Evolutionary conservation across 2,329 filamentous ascomycete genomes (phyloP), one percentile per base, ranked within the genome.

Genomic region (Fusarium tanahbumbuense): DNA sequence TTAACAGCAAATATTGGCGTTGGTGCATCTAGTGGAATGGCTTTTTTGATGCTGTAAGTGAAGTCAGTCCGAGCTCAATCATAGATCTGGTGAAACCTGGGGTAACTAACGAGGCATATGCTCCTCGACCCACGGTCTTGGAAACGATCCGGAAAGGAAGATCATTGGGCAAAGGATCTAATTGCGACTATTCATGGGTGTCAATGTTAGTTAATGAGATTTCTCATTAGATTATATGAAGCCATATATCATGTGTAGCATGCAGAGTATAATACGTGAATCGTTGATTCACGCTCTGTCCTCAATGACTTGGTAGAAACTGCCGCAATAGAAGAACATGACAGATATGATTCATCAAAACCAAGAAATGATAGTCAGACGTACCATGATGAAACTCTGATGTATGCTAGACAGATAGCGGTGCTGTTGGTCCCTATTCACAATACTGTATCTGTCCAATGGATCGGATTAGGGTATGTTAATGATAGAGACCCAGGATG

Each of bases 101-200:
- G 52, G 41, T 47, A 49, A 81, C 82, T 81, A 83, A 98, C 95
- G 94, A 98, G 79, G 96, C 96, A 86, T 99, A 99, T 74, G 96
- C 96, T 75, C 96, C 96, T 78, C 93, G 92, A 59, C 96, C 96
- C 75, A 99, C 97, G 16, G 96, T 99, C 80, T 96, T 96, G 65
- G 96, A 98, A 76, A 99, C 88, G 77, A 99, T 91, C 71, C 95
- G 90, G 81, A 99, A 99, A 55, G 96, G 96, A 52, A 99, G 86
- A 76, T 97, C 89, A 67, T 77, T 84, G 25, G 96, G 96, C 53
- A 98, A 84, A 71, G 95, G 94, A 77, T 94, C 94, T 73, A 94
- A 83, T 83, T 99, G 96, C 72, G 94, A 97, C 87, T 97, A 76
- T 85, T 85, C 84, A 89, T 88, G 37, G 30, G 5, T 41, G 8